Evolutionary conservation across 768 basidiomycete species (phyloP), one percentile per base, ranked within the genome.

Genomic region (Boletus pseudo-olivaceus): DNA sequence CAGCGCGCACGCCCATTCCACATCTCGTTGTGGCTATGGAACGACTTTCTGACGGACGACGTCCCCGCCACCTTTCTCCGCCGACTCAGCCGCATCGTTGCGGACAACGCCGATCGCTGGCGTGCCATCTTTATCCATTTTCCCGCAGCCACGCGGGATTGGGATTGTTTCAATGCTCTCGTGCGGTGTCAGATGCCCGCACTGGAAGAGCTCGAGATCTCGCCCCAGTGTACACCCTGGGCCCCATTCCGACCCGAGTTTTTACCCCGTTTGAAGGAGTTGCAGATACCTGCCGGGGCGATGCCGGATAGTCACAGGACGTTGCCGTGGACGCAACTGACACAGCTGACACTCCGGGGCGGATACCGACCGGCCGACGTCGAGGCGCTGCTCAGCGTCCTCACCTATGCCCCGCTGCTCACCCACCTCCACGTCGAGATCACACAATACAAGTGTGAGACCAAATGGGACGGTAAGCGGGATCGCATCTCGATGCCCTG

Each of bases 31-130:
- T 68, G 67, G 68, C 41, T 68, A 1, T 68, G 67, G 67, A 68
- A 68, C 46, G 66, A 68, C 55, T 70, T 68, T 56, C 54, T 70
- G 57, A 66, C 68, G 2, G 67, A 68, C 55, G 68, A 69, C 57
- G 60, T 68, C 49, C 67, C 67, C 14, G 51, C 60, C 1, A 1
- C 45, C 14, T 65, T 68, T 35, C 67, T 68, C 33, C 63, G 61
- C 47, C 58, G 55, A 2, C 60, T 68, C 14, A 64, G 53, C 40
- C 32, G 33, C 9, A 33, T 58, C 47, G 39, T 68, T 47, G 46
- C 53, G 5, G 61, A 67, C 29, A 52, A 60, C 19, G 64, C 67
- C 7, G 66, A 68, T 20, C 61, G 66, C 17, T 68, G 68, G 67
- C 62, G 66, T 1, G 67, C 67, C 57, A 56, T 68, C 49, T 68